phyloP scores from a whole-genome alignment of 2,329 filamentous ascomycete species.

The Cladosporium sp. region DNA sequence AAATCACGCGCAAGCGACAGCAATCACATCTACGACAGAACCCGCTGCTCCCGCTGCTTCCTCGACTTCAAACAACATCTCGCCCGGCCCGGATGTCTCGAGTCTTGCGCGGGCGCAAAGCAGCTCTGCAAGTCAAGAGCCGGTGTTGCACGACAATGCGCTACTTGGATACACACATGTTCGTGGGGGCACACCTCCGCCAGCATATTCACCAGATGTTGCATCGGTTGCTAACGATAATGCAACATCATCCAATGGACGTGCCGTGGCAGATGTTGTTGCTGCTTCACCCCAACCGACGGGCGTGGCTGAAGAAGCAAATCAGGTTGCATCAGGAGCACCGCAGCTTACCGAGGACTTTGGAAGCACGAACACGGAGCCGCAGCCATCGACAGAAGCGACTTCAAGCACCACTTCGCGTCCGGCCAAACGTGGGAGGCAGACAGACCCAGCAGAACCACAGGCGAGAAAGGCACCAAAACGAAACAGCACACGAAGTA shows the following conservation, averaged over 20 bases:
- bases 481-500: constrained; percentile 14
- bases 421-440: neutral
- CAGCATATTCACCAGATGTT: neutral
- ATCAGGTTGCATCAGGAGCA: neutral
- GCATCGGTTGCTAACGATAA: neutral
- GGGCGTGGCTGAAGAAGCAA: neutral
- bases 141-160: neutral
- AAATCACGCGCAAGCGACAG: neutral
- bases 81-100: neutral
- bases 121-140: neutral
- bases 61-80: neutral
- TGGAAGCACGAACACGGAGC: neutral
- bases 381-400: neutral
- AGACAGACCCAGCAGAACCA: neutral
- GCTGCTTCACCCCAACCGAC: too few relatives aligned
- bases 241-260: too few relatives aligned
- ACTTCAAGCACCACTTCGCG: neutral
- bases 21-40: neutral
- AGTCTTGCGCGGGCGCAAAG: neutral
- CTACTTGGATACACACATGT: neutral
- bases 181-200: neutral
- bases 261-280: too few relatives aligned
- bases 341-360: neutral
- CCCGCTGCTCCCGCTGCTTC: neutral
- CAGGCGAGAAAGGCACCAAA: constrained; percentile 7